Base-by-base conservation (phyloP, 2,329 filamentous ascomycete genomes). In the Diaporthe citriasiana region DNA sequence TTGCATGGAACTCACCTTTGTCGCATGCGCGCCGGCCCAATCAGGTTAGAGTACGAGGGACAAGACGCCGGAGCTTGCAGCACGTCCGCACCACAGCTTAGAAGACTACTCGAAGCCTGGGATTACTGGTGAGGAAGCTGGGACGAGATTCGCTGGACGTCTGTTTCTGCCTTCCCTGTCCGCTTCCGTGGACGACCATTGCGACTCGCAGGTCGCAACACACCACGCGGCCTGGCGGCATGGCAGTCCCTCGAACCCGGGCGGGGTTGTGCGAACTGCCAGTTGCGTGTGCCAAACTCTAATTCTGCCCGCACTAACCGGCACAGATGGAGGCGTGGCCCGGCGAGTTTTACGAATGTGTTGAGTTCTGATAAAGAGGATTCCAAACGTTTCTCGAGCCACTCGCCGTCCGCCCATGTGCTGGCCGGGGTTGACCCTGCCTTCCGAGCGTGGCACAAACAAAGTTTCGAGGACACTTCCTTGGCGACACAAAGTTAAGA, bases 31-130 rank as follows among this genome's bases (percentile, higher is more conserved):
- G 33, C 12, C 33, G 13, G 47, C 47, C 70, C 70, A 71, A 71
- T 71, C 42, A 71, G 33, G 70, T 63, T 71, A 55, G 47, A 53
- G 38, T 12, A 45, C 47, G 33, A 57, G n/a, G 35, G 70, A 35
- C 57, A 59, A 30, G 70, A 65, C 63, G 70, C 56, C 33, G 57
- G 70, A 71, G 45, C 47, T 27, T 40, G 45, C 63, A 66, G 63
- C 22, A 25, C 33, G 30, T 38, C 47, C 63, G 40, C 63, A 68
- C 63, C 47, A 68, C 10, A 53, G 70, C 10, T 19, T 30, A 30
- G 38, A 45, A 27, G 40, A 42, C 47, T 42, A 25, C 70, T 47
- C 70, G 56, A 53, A 47, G 35, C 70, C 47, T 53, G 35, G 56
- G 45, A 53, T 71, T 40, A 19, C 33, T 55, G 27, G 47, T n/a